These are phyloP conservation scores for Arthrobotrys sphaeroides DNA, from an alignment of 2,329 filamentous ascomycete genomes.

Conservation along the genomic window DNA sequence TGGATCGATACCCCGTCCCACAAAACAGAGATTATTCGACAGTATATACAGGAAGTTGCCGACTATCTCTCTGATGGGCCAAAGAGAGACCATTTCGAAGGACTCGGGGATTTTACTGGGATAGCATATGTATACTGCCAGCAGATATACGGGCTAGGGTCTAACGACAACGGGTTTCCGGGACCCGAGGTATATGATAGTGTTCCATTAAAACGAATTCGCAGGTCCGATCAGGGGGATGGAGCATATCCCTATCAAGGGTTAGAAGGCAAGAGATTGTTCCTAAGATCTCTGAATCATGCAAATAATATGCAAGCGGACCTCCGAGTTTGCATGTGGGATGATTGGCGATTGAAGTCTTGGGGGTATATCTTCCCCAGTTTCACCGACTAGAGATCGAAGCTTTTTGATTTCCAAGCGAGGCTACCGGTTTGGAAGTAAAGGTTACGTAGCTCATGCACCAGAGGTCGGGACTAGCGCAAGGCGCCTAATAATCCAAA, in stretches of 20 bases:
- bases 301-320: not conserved
- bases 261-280: not conserved
- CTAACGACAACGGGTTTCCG: not conserved
- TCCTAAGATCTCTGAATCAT: conserved; percentile 10
- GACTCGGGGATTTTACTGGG: not conserved
- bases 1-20: not conserved
- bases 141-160: not conserved
- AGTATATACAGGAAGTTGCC: not conserved
- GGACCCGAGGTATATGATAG: conserved; percentile 9
- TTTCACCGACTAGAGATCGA: too few species aligned
- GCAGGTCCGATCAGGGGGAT: not conserved
- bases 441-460: too few species aligned
- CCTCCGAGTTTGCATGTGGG: conserved; percentile 31
- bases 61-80: not conserved
- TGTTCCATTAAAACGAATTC: conserved; percentile 4
- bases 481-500: too few species aligned
- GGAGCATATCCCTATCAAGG: not conserved
- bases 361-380: conserved; percentile 20
- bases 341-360: conserved; percentile 32
- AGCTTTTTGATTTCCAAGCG: too few species aligned
- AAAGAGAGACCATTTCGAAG: not conserved
- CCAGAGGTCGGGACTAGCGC: too few species aligned
- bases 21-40: not conserved
- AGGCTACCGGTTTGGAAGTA: too few species aligned
- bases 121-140: conserved; percentile 28